Percentiles rank a stretch among this genome's conserved stretches.
Evolutionary conservation across 176 grass and related monocot genomes (phyloP).

Genomic region (Oropetium thomaeum): DNA sequence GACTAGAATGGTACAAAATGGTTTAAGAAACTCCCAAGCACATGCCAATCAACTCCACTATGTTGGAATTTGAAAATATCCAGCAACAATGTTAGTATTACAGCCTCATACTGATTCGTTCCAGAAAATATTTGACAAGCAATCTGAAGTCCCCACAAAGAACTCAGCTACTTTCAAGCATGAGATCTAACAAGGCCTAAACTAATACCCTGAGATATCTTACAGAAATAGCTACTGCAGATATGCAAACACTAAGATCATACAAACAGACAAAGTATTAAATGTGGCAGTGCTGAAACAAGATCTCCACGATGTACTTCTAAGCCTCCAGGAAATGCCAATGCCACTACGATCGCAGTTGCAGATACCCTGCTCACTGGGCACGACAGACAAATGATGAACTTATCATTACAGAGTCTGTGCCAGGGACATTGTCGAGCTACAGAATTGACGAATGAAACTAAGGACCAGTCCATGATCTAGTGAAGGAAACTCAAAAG

Average conservation of each 20-base stretch:
- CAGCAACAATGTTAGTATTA: not conserved
- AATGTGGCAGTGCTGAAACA: constrained; percentile 22
- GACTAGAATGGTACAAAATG: not conserved
- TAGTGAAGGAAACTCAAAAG: not conserved
- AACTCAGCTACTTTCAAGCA: constrained; percentile 11
- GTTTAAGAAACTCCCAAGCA: constrained; percentile 3
- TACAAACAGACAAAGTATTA: constrained; percentile 33
- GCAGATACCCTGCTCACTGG: constrained; percentile 13
- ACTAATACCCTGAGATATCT: not conserved
- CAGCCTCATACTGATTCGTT: too few species aligned
- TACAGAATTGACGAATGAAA: constrained; percentile 29
- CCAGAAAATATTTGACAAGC: constrained; percentile 6
- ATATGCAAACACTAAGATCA: constrained; percentile 39
- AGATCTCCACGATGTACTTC: constrained; percentile 35
- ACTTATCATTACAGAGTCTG: constrained; percentile 11
- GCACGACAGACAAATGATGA: constrained; percentile 25
- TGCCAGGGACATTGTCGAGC: constrained; percentile 18
- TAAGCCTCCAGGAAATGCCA: constrained; percentile 27
- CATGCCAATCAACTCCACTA: not conserved
- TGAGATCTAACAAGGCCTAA: constrained; percentile 28
- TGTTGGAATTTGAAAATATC: constrained; percentile 12
- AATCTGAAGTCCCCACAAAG: constrained; percentile 16
- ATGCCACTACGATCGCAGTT: not conserved
- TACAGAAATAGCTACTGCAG: constrained; percentile 10
- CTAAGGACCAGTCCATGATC: constrained; percentile 16